Evolutionary conservation across 768 basidiomycete species (phyloP), one percentile per base, ranked within the genome.

Genomic region (Tulasnella sp.): DNA sequence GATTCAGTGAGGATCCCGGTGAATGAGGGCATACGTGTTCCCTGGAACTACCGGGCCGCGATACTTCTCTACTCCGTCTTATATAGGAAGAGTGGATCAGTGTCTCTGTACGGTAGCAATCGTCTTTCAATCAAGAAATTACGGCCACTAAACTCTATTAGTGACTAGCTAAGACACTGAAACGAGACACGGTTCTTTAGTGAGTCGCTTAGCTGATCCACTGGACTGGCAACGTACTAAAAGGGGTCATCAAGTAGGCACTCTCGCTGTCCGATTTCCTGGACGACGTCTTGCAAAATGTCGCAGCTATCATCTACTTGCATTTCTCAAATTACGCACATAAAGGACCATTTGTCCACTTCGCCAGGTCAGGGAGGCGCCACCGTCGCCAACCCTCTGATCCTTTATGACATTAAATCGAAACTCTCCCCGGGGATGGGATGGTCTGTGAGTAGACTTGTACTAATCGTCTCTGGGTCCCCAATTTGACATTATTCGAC

Each of bases 371-470:
- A 15, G 23, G 57, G 67, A 26, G 75, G 75, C 11, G 71, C 70
- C 26, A 73, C 71, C 32, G 40, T 23, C 18, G 39, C 16, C 2
- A 78, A 78, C 26, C 77, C 77, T 23, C 23, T 78, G 15, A 78
- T 78, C 44, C 77, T 78, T 15, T 78, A 78, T 73, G 77, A 78
- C 71, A 39, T 78, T 73, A 78, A 78, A 57, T 78, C 77, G 20
- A n/a, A 42, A 29, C 44, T 75, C 32, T 20, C 40, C 35, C 35
- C 35, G 4, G 46, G 42, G 29, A 39, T 29, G 39, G n/a, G 57
- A 23, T 73, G 75, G 75, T 77, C 75, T n/a, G 75, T 77, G 57
- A 77, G 75, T 70, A 20, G 23, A 35, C 35, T 55, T 51, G 29
- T 23, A 35, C 29, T 26, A 13, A 3, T 15, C 9, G 16, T n/a